Percentiles rank a stretch among this genome's conserved stretches.
These are phyloP conservation scores for Fomitopsis palustris DNA, from an alignment of 1,284 basidiomycete species.

Conservation along the genomic window DNA sequence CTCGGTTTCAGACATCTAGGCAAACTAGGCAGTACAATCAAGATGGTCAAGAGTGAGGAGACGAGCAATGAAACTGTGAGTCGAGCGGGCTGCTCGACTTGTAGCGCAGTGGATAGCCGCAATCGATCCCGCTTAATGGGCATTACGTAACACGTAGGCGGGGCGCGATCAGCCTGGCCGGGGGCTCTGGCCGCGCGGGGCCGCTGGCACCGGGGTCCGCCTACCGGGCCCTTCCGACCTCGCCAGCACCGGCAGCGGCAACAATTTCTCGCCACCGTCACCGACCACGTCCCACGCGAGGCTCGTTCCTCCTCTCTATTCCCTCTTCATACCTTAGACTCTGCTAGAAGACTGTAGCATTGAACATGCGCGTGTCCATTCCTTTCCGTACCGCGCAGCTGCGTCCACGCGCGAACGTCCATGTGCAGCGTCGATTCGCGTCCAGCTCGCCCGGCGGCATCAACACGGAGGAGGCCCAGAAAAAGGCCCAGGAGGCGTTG, in stretches of 20 bases:
- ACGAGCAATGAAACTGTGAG: background rate
- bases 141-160: background rate
- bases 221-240: background rate
- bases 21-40: background rate
- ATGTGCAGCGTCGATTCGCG: slow-evolving; percentile 26
- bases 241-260: slow-evolving; percentile 2
- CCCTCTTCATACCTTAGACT: background rate
- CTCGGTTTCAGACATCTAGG: background rate
- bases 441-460: slow-evolving; percentile 21
- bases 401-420: slow-evolving; percentile 18
- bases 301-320: background rate
- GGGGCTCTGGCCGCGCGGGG: background rate
- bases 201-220: background rate
- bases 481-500: slow-evolving; percentile 68
- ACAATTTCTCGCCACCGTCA: slow-evolving; percentile 8
- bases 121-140: background rate
- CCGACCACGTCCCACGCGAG: background rate
- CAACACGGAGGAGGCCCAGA: slow-evolving; percentile 43
- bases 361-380: slow-evolving; percentile 22
- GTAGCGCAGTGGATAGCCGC: background rate
- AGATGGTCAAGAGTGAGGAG: background rate
- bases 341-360: background rate
- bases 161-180: slow-evolving; percentile 1
- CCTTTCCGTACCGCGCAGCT: slow-evolving; percentile 28
- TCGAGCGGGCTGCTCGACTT: background rate